These are phyloP conservation scores for Ambrosia hybrid DNA, from an alignment of 140 eudicot species.

Conservation along the genomic window DNA sequence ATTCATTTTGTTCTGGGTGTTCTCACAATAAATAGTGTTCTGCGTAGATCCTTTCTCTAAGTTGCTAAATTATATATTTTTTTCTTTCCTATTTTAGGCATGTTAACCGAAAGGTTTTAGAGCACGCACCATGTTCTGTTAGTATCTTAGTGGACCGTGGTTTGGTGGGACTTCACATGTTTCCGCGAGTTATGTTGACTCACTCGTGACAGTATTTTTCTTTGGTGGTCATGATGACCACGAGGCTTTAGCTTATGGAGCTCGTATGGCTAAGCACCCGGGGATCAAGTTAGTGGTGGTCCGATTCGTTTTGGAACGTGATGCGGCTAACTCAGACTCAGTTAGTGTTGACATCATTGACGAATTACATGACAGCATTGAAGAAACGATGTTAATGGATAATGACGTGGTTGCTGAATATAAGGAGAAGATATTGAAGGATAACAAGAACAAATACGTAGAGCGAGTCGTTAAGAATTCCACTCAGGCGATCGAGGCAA, in stretches of 20 bases:
- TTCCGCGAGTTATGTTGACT: conserved; percentile 73
- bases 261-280: conserved; percentile 87
- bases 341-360: conserved; percentile 41
- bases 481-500: conserved; percentile 12
- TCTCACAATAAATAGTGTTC: too few species aligned
- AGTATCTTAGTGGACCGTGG: conserved; percentile 83
- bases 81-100: conserved; percentile 30
- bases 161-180: conserved; percentile 77
- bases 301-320: conserved; percentile 46
- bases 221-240: conserved; percentile 89
- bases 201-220: conserved; percentile 52
- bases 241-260: conserved; percentile 78
- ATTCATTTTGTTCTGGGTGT: too few species aligned
- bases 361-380: conserved; percentile 26
- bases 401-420: conserved; percentile 44
- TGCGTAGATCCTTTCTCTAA: too few species aligned
- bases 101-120: conserved; percentile 70
- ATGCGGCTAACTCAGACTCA: conserved; percentile 19
- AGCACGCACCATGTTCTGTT: conserved; percentile 86
- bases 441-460: conserved; percentile 37
- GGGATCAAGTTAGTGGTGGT: conserved; percentile 63
- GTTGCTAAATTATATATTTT: neutral
- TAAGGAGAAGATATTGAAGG: conserved; percentile 32
- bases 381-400: conserved; percentile 40
- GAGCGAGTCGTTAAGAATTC: conserved; percentile 42